phyloP scores from a whole-genome alignment of 768 basidiomycete species.

The Imleria badia region DNA sequence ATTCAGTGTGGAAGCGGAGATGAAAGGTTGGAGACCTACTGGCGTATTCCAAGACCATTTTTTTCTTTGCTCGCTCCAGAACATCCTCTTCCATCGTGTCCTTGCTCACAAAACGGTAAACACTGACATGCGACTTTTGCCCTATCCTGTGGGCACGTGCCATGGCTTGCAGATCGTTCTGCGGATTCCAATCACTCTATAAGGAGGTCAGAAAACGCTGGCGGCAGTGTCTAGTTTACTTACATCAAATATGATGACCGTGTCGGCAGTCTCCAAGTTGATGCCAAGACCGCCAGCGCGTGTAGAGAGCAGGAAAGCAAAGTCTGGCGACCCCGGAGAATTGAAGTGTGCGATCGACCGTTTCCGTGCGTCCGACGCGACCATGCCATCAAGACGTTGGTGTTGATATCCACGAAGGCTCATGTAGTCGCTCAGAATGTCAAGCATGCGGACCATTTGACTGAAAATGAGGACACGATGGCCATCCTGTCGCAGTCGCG shows the following conservation, averaged over 20 bases:
- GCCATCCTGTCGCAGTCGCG: slow-evolving; percentile 83
- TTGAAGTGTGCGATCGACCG: slow-evolving; percentile 98
- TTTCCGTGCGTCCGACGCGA: slow-evolving; percentile 89
- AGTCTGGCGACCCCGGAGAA: slow-evolving; percentile 87
- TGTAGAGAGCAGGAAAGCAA: slow-evolving; percentile 95
- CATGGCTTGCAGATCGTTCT: slow-evolving; percentile 99
- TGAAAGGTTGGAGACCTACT: slow-evolving; percentile 59
- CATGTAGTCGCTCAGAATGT: slow-evolving; percentile 99
- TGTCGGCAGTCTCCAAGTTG: slow-evolving; percentile 98
- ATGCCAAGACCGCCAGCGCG: slow-evolving; percentile 97
- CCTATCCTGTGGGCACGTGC: slow-evolving; percentile 98
- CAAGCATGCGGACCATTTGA: slow-evolving; percentile 98
- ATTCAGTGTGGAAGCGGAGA: slow-evolving; percentile 11
- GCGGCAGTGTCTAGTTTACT: slow-evolving; percentile 31
- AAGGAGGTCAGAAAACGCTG: slow-evolving; percentile 12
- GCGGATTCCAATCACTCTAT: slow-evolving; percentile 97
- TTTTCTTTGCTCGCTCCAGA: slow-evolving; percentile 95
- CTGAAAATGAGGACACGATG: slow-evolving; percentile 99
- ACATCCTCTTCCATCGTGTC: slow-evolving; percentile 99
- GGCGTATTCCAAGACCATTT: slow-evolving; percentile 99
- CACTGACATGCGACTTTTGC: slow-evolving; percentile 97
- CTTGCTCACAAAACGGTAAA: slow-evolving; percentile 98
- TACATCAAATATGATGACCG: slow-evolving; percentile 98
- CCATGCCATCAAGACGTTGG: slow-evolving; percentile 95
- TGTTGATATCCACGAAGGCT: slow-evolving; percentile 82